Base-by-base conservation (phyloP, 2,329 filamentous ascomycete genomes). In the Xylaria sp. region DNA sequence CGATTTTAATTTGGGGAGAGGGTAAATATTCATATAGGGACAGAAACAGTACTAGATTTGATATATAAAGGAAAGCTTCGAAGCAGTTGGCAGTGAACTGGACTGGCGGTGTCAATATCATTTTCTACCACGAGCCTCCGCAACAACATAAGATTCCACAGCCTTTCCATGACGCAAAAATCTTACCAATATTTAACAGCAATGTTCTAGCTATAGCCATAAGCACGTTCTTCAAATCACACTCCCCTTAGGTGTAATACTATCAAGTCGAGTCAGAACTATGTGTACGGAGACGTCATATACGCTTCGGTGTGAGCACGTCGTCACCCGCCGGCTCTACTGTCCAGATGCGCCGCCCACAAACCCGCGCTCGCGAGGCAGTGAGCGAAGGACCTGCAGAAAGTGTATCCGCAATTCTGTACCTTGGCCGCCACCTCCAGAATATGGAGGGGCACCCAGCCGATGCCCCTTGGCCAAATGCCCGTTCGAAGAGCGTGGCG, bases 261-360 rank as follows among this genome's bases (percentile, higher is more conserved):
- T 35, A 42, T 25, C 56, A 61, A 70, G 37, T n/a, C n/a, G n/a
- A n/a, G n/a, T n/a, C n/a, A n/a, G n/a, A n/a, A n/a, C n/a, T 58
- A 84, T 84, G 82, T 84, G 82, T 68, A 81, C 80, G 67, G 79
- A 82, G 63, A 78, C 79, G 55, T 79, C 77, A 49, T 84, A 84
- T 71, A 82, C 79, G 35, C 76, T 84, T 55, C 78, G 79, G 47
- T 85, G 83, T 71, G 81, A 83, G 72, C 82, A 85, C 70, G 76
- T 83, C 67, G 76, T 77, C 62, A 80, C 78, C 15, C 74, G 78
- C 60, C 78, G 76, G 37, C 74, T 76, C 59, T 82, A 80, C 75
- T 85, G 82, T 66, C 65, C 77, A 14, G 75, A 78, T n/a, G 79
- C 79, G 6, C 71, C 76, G 31, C 62, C 74, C 45, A 65, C 69